Evolutionary conservation across 2,329 filamentous ascomycete species (phyloP).

Genomic region (Paecilomyces niveus): DNA sequence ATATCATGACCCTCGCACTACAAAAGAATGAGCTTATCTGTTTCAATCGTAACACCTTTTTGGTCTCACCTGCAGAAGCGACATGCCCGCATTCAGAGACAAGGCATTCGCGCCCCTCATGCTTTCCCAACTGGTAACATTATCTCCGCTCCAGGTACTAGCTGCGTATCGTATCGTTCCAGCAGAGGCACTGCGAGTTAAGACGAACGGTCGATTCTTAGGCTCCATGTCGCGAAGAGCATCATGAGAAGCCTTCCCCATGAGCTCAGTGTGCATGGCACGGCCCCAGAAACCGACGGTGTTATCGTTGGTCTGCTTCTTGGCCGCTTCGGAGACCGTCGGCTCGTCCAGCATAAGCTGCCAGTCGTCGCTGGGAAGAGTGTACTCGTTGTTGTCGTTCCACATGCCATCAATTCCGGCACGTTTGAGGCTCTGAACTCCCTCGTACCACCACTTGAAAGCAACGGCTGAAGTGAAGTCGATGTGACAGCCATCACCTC

Average conservation of each 20-base stretch:
- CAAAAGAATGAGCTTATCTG: background rate
- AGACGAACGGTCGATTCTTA: conserved; percentile 56
- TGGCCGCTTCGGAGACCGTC: conserved; percentile 27
- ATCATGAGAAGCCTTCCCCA: conserved; percentile 64
- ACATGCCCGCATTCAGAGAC: conserved; percentile 61
- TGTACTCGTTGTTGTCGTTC: conserved; percentile 76
- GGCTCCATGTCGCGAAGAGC: conserved; percentile 55
- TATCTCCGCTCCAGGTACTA: conserved; percentile 70
- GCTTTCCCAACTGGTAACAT: conserved; percentile 64
- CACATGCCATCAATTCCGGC: conserved; percentile 66
- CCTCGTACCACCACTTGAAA: conserved; percentile 66
- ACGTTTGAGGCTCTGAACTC: conserved; percentile 54
- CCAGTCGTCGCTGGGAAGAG: conserved; percentile 60
- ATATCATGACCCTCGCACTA: conserved; percentile 66
- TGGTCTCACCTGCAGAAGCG: conserved; percentile 50
- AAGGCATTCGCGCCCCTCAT: conserved; percentile 67
- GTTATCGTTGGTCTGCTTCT: conserved; percentile 33
- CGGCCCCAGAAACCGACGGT: conserved; percentile 63
- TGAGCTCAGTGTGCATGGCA: conserved; percentile 62
- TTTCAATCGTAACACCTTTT: background rate
- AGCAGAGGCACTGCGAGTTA: conserved; percentile 63
- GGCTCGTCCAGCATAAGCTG: conserved; percentile 49
- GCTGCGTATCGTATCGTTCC: conserved; percentile 63
- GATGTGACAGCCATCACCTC: conserved; percentile 62
- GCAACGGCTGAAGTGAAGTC: conserved; percentile 64